Evolutionary conservation across 208 protist species (phyloP), one percentile per base, ranked within the genome.

Genomic region (Spongospora subterranea): DNA sequence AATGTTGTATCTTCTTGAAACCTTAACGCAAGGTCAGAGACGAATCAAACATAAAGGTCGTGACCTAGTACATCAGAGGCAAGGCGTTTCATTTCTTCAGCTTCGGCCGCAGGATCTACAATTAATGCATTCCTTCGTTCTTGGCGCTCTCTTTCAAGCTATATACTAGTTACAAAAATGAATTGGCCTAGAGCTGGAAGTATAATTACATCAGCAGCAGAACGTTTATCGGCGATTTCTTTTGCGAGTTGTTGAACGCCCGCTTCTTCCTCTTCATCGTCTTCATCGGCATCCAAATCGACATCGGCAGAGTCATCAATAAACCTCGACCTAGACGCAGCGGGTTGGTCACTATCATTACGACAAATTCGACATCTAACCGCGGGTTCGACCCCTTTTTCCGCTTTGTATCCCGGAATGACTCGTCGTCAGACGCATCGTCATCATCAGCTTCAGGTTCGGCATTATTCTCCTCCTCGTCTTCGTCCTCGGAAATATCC

Each of bases 251-350:
- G 35, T 38, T 89, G 38, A 20, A 89, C 88, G 40, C 38, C 45
- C 24, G 38, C 20, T 89, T 89, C 88, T 29, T 54, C 88, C n/a
- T 89, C 88, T 0, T 89, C 88, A 46, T 89, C 88, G 40, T 89
- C 88, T 46, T 89, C 88, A 46, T 89, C 88, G 88, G 38, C 88
- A 46, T 89, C 88, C 17, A 82, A 35, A 40, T 89, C 88, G 6
- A 89, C 88, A 45, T 89, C 88, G 88, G 88, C 88, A 11, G 38
- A 17, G 40, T 60, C 41, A 13, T 89, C 88, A 46, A 89, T 45
- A 40, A 89, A 89, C 40, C 29, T 45, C 40, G n/a, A 43, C 88
- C 29, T 60, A 24, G 50, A 6, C 6, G 6, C 50, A 60, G 50
- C 24, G 13, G 24, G 24, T 24, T 6, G 24, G 24, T 60, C 6